phyloP scores from a whole-genome alignment of 257 asterid species.

The Anisodus acutangulus region DNA sequence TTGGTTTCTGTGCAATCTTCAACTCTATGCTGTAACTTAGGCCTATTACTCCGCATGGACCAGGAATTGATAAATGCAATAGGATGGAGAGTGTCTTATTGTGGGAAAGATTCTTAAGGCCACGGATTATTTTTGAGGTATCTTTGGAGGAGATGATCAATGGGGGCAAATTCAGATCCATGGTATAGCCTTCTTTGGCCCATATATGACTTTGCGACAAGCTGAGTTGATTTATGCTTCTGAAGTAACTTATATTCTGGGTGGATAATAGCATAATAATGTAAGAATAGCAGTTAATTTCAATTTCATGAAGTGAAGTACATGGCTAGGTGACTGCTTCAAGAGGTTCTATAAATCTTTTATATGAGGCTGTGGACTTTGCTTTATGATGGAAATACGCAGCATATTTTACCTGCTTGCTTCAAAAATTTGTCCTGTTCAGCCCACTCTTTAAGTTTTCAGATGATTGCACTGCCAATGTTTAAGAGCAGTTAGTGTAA shows the following conservation, averaged over 20 bases:
- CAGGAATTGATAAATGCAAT: slow-evolving; percentile 82
- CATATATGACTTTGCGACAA: background rate
- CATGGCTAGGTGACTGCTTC: background rate
- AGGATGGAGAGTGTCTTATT: slow-evolving; percentile 73
- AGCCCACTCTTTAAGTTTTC: background rate
- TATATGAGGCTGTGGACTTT: background rate
- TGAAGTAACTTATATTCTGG: background rate
- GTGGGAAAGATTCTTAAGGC: slow-evolving; percentile 77
- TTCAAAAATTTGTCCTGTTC: background rate
- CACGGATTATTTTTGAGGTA: slow-evolving; percentile 72
- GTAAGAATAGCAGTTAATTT: background rate
- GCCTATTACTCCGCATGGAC: slow-evolving; percentile 30
- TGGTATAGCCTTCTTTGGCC: slow-evolving; percentile 53
- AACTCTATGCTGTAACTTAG: slow-evolving; percentile 26
- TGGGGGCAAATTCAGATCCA: slow-evolving; percentile 54
- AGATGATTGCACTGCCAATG: background rate
- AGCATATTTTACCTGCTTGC: background rate
- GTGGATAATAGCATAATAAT: slow-evolving; percentile 1
- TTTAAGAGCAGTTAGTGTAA: background rate
- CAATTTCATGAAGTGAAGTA: slow-evolving; percentile 2
- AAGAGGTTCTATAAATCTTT: background rate
- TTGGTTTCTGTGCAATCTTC: slow-evolving; percentile 13
- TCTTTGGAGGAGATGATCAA: slow-evolving; percentile 76
- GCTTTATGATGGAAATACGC: background rate
- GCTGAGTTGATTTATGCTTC: background rate